Conservation (phyloP, 2,329 filamentous ascomycete species). For the Periconia sp. region DNA sequence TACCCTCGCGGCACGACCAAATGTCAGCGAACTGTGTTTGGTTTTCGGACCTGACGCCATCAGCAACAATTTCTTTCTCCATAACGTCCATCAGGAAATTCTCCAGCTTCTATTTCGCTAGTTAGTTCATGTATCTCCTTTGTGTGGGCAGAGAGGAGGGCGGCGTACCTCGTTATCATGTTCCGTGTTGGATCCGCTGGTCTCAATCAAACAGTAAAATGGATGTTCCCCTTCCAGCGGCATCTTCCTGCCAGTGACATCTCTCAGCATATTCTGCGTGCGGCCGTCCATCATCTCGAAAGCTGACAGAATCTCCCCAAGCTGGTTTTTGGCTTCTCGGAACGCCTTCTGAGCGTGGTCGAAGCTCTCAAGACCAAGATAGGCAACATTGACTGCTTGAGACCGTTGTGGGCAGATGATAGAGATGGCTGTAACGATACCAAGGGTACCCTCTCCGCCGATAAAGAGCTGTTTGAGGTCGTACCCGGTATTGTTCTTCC, state of each 20-base stretch:
- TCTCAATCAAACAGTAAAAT: conserved; percentile 97
- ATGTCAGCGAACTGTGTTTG: conserved; percentile 84
- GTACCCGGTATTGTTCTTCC: conserved; percentile 99
- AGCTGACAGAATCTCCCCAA: conserved; percentile 93
- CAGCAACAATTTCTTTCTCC: conserved; percentile 79
- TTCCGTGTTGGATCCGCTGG: conserved; percentile 89
- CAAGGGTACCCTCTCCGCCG: conserved; percentile 90
- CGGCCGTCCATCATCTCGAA: conserved; percentile 95
- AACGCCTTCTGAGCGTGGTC: conserved; percentile 87
- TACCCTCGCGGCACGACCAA: conserved; percentile 92
- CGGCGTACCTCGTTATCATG: conserved; percentile 70
- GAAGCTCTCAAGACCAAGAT: conserved; percentile 87
- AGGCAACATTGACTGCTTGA: conserved; percentile 89
- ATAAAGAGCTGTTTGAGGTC: conserved; percentile 97
- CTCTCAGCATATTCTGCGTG: conserved; percentile 65
- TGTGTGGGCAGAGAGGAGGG: background rate
- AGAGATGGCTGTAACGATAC: conserved; percentile 87
- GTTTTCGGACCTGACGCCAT: conserved; percentile 90
- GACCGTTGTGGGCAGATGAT: conserved; percentile 87
- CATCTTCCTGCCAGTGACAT: conserved; percentile 73
- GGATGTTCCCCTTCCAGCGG: conserved; percentile 83
- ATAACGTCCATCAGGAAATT: conserved; percentile 90
- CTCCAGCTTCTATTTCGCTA: conserved; percentile 69
- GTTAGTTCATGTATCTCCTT: conserved; percentile 11
- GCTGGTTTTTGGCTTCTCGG: conserved; percentile 82